These are phyloP conservation scores for Asterophora lycoperdoides DNA, from an alignment of 768 basidiomycete species.

Conservation along the genomic window DNA sequence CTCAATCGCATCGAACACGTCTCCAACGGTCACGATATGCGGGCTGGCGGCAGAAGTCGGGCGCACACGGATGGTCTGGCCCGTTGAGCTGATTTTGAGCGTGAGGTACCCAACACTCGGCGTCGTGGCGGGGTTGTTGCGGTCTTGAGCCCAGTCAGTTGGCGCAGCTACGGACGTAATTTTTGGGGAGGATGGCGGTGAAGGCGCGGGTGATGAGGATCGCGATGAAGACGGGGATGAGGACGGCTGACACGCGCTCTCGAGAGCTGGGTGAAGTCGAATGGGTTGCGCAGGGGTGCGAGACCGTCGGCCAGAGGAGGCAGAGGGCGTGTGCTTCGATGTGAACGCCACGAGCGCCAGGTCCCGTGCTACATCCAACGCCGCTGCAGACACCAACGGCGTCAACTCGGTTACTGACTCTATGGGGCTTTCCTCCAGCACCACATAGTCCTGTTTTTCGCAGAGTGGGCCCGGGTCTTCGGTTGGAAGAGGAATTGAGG, in stretches of 20 bases:
- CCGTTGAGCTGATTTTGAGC: not conserved
- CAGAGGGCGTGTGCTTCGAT: not conserved
- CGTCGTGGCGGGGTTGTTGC: not conserved
- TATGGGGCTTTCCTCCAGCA: not conserved
- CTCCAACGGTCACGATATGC: conserved; percentile 2
- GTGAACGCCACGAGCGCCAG: not conserved
- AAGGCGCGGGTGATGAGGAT: no score
- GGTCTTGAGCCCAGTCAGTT: not conserved
- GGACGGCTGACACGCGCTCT: not conserved
- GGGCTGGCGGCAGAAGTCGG: not conserved
- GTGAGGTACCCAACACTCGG: conserved; percentile 5
- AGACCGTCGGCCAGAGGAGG: no score
- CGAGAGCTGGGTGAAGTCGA: conserved; percentile 1
- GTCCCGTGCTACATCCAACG: not conserved
- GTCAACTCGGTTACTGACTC: not conserved
- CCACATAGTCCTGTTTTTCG: not conserved
- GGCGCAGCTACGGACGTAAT: not conserved
- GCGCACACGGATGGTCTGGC: not conserved
- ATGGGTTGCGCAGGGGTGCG: not conserved
- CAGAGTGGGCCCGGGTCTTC: not conserved
- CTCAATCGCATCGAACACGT: conserved; percentile 1
- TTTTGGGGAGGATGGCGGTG: not conserved
- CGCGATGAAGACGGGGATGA: no score
- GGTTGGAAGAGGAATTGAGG: conserved; percentile 1
- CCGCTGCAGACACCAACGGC: not conserved